These are phyloP conservation scores for Anthoceros angustus DNA, from an alignment of 225 moss, liverwort and hornwort genomes.

Conservation along the genomic window DNA sequence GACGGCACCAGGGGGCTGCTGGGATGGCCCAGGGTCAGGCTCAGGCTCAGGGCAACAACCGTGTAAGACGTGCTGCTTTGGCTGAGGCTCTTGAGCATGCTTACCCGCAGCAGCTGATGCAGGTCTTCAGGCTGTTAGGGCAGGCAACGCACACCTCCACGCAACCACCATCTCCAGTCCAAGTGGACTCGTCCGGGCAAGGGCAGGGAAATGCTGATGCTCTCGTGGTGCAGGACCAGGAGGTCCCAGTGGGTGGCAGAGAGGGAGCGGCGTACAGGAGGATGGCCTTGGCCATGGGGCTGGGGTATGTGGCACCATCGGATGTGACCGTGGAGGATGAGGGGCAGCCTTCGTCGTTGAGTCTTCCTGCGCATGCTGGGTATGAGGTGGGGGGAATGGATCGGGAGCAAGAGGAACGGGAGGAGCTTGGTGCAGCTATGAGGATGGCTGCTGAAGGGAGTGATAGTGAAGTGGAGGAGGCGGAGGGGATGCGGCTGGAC, in stretches of 20 bases:
- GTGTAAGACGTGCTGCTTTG: conserved; percentile 18
- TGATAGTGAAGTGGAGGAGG: conserved; percentile 33
- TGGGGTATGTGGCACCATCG: conserved; percentile 13
- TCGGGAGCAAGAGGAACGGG: conserved; percentile 24
- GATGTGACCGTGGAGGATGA: conserved; percentile 8
- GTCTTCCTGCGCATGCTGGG: conserved; percentile 2
- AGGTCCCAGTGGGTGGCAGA: conserved; percentile 13
- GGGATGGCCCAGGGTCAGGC: conserved; percentile 2
- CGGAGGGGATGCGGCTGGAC: conserved; percentile 32
- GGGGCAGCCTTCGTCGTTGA: conserved; percentile 11
- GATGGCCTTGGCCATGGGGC: not conserved
- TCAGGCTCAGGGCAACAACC: conserved; percentile 3
- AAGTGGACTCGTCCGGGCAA: not conserved
- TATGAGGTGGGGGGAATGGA: conserved; percentile 7
- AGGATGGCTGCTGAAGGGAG: conserved; percentile 11
- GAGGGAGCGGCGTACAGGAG: not conserved
- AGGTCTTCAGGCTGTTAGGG: conserved; percentile 33
- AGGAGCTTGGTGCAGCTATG: conserved; percentile 6
- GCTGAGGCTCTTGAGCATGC: conserved; percentile 34
- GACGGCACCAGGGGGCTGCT: conserved; percentile 18
- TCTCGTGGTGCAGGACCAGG: conserved; percentile 19
- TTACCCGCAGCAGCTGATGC: conserved; percentile 41
- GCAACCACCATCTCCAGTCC: not conserved
- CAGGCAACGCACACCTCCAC: conserved; percentile 28
- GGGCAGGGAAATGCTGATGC: conserved; percentile 11